Conservation (phyloP, 1,139 yeast species). For the Wickerhamomyces sp. region DNA sequence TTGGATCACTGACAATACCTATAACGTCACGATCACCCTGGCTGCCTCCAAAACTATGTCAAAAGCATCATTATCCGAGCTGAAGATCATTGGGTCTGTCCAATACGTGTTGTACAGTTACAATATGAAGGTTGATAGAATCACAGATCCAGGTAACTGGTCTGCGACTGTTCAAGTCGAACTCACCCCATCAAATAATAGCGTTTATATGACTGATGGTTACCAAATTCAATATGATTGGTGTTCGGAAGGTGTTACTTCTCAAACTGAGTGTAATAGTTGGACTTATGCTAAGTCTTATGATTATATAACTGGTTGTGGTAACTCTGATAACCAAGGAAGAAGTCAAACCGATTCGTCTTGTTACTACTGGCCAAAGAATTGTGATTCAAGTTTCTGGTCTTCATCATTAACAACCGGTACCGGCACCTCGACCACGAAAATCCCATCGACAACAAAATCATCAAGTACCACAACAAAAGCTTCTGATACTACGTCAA, state of each 20-base stretch:
- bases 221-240: conserved; percentile 6
- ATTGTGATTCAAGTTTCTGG: not conserved
- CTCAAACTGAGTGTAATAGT: conserved; percentile 11
- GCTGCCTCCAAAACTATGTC: conserved; percentile 19
- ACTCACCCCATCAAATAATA: not conserved
- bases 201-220: not conserved
- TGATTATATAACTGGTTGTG: conserved; percentile 19
- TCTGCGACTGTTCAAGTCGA: conserved; percentile 2
- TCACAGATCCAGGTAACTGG: conserved; percentile 12
- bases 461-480: no score
- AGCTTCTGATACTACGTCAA: no score
- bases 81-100: conserved; percentile 15
- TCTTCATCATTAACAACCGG: no score
- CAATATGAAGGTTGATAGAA: conserved; percentile 10
- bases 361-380: conserved; percentile 11
- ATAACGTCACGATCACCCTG: conserved; percentile 26
- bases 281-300: conserved; percentile 15
- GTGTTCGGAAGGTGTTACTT: conserved; percentile 17
- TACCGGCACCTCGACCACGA: no score
- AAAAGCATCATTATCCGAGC: conserved; percentile 7
- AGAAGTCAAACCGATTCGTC: conserved; percentile 9
- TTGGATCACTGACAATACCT: conserved; percentile 5
- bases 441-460: no score
- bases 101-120: conserved; percentile 11
- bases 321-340: conserved; percentile 8